A percentile compares a stretch with the other conserved stretches of the same genome.
phyloP scores from a whole-genome alignment of 116 monocot species.

The Trichopus zeylanicus region DNA sequence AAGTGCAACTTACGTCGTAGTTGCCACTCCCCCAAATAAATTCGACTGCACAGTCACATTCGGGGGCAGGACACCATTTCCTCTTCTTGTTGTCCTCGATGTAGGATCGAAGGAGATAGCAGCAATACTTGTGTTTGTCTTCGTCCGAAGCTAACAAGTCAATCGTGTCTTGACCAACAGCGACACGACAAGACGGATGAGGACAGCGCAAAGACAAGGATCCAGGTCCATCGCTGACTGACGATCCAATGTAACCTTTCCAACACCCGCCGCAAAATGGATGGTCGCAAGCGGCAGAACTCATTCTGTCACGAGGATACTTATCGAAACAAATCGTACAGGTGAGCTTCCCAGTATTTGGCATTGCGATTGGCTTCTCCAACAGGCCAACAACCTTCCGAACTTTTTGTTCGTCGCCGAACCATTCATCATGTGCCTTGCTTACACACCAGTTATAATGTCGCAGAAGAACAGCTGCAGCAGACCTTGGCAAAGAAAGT shows the following conservation, averaged over 20 bases:
- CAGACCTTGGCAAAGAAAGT: neutral
- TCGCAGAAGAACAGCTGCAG: neutral
- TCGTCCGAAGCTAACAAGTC: too few relatives aligned
- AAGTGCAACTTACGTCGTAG: constrained; percentile 22
- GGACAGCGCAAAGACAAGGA: too few relatives aligned
- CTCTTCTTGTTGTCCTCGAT: too few relatives aligned
- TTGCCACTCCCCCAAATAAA: constrained; percentile 11
- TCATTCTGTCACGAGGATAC: constrained; percentile 36
- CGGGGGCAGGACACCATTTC: constrained; percentile 29
- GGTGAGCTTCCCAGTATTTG: constrained; percentile 36
- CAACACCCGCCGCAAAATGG: constrained; percentile 51
- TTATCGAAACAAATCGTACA: constrained; percentile 69
- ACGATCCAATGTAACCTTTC: constrained; percentile 29
- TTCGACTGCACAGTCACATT: constrained; percentile 16
- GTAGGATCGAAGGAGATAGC: too few relatives aligned
- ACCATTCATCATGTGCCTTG: constrained; percentile 69
- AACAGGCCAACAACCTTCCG: constrained; percentile 46
- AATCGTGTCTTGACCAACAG: too few relatives aligned
- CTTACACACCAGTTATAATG: constrained; percentile 41
- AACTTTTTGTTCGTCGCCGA: constrained; percentile 53
- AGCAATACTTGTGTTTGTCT: too few relatives aligned
- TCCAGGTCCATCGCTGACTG: too few relatives aligned
- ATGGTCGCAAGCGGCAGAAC: constrained; percentile 52
- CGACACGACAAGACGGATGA: too few relatives aligned
- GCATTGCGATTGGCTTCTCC: constrained; percentile 50